These are phyloP conservation scores for Alternaria atra DNA, from an alignment of 2,329 filamentous ascomycete species.

Conservation along the genomic window DNA sequence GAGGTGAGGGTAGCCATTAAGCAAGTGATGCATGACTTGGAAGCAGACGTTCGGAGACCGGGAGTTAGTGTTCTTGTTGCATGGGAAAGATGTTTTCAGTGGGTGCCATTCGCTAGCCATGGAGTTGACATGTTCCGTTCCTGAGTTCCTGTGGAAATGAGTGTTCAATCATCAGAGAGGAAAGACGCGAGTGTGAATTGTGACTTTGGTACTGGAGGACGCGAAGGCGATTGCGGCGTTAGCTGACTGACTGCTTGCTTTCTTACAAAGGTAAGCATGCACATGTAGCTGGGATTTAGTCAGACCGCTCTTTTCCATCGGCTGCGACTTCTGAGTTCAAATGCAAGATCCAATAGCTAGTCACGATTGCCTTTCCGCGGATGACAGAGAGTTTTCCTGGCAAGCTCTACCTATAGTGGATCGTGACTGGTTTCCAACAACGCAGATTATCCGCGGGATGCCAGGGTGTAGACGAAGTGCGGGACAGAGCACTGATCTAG, in stretches of 20 bases:
- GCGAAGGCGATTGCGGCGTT: not conserved
- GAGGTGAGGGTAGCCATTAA: not conserved
- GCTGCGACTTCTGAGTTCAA: not conserved
- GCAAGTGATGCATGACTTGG: too few species aligned
- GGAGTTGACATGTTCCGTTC: not conserved
- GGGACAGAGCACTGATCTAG: not conserved
- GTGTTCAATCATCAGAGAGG: not conserved
- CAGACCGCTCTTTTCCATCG: not conserved
- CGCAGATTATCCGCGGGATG: not conserved
- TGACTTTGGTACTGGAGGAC: not conserved
- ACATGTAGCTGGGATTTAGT: not conserved
- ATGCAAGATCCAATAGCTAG: not conserved
- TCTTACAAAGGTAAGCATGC: not conserved
- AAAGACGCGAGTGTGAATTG: not conserved
- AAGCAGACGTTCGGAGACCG: too few species aligned
- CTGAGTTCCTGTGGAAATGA: not conserved
- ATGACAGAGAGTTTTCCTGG: not conserved
- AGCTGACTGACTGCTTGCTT: too few species aligned
- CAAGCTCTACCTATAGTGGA: not conserved
- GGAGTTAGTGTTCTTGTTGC: too few species aligned
- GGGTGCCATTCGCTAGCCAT: not conserved
- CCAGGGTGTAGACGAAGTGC: not conserved
- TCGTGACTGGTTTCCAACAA: not conserved
- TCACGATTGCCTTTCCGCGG: not conserved
- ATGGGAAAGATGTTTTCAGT: too few species aligned